Percentiles rank a stretch among this genome's conserved stretches.
Evolutionary conservation across 805 yeast species (phyloP).

Genomic region (Candida dendrica): DNA sequence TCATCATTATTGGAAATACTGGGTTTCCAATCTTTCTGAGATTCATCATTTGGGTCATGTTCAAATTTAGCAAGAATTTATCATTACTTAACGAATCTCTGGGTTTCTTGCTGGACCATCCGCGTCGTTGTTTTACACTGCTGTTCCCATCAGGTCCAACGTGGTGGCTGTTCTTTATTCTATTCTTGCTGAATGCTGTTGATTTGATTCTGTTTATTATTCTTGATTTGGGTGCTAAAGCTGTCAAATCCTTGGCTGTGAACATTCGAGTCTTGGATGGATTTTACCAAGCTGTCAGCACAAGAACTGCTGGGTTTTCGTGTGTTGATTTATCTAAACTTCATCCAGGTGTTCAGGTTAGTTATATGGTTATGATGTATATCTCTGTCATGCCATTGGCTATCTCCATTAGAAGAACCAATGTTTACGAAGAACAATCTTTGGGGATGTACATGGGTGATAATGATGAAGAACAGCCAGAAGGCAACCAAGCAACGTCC

Average conservation of each 20-base stretch:
- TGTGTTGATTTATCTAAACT: constrained; percentile 62
- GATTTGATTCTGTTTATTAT: constrained; percentile 79
- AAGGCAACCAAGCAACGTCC: constrained; percentile 41
- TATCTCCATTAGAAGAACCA: constrained; percentile 91
- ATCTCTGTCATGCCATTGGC: constrained; percentile 95
- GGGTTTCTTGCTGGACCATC: constrained; percentile 86
- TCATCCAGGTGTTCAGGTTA: constrained; percentile 89
- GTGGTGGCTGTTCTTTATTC: constrained; percentile 83
- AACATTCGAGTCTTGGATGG: constrained; percentile 78
- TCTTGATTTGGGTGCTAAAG: constrained; percentile 55
- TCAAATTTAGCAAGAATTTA: constrained; percentile 57
- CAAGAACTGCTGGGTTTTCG: constrained; percentile 90
- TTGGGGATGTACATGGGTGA: constrained; percentile 71
- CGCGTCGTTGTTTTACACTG: constrained; percentile 92
- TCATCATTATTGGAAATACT: constrained; percentile 88
- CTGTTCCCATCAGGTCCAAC: constrained; percentile 90
- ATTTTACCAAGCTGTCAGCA: constrained; percentile 81
- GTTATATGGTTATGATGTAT: constrained; percentile 96
- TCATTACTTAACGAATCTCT: constrained; percentile 66
- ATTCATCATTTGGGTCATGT: constrained; percentile 73
- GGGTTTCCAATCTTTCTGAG: constrained; percentile 86
- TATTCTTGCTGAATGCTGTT: constrained; percentile 62
- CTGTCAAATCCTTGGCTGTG: constrained; percentile 45
- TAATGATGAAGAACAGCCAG: constrained; percentile 13
- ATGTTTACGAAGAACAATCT: constrained; percentile 96